Evolutionary conservation across 306 rosid genomes (phyloP).

Genomic region (Pterocarpus santalinus): DNA sequence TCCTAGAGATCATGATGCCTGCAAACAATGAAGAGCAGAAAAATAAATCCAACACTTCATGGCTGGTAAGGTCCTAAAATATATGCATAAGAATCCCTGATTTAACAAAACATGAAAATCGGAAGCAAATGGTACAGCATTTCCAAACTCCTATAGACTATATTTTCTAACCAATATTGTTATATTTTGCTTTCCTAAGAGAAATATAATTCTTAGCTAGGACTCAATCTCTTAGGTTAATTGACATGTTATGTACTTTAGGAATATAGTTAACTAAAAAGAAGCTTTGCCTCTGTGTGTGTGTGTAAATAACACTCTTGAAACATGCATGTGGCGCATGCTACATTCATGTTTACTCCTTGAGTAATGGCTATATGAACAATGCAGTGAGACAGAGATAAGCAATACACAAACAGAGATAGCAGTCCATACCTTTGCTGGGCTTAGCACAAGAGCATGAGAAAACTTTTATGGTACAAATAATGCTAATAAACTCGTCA

Average conservation of each 20-base stretch:
- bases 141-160: conserved; percentile 17
- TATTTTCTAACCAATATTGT: neutral
- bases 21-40: conserved; percentile 32
- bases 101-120: conserved; percentile 8
- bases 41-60: neutral
- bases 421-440: conserved; percentile 27
- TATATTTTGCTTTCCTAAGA: conserved; percentile 10
- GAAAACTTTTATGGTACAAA: conserved; percentile 18
- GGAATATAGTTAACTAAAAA: conserved; percentile 4
- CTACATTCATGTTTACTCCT: too few relatives aligned
- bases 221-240: neutral
- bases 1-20: conserved; percentile 58
- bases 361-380: neutral
- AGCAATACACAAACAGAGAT: neutral
- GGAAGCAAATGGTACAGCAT: neutral
- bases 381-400: conserved; percentile 35
- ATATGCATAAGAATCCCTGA: conserved; percentile 18
- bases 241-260: neutral
- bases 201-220: neutral
- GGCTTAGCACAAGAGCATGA: conserved; percentile 36
- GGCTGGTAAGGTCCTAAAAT: conserved; percentile 30
- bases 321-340: neutral
- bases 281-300: conserved; percentile 7
- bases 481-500: conserved; percentile 19
- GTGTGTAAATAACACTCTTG: neutral